These are phyloP conservation scores for Vaccinium myrtillus DNA, from an alignment of 148 eudicot genomes.

Conservation along the genomic window DNA sequence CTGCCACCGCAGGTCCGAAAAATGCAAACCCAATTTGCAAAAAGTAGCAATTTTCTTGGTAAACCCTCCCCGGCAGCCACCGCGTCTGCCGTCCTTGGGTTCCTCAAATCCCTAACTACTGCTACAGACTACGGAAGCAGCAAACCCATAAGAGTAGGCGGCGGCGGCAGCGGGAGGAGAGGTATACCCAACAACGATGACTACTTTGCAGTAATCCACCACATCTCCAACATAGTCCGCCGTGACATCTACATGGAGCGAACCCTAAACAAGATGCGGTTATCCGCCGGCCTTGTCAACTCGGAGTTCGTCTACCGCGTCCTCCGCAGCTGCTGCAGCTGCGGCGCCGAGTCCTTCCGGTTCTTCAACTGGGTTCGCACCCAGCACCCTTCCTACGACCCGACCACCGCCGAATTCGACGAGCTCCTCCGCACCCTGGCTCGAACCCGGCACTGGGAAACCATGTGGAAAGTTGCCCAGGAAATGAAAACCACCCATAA, in stretches of 20 bases:
- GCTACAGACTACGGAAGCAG: background rate
- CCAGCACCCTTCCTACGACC: conserved; percentile 62
- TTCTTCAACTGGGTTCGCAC: conserved; percentile 88
- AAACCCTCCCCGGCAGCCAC: background rate
- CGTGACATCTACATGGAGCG: conserved; percentile 83
- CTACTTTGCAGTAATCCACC: conserved; percentile 82
- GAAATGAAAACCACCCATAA: conserved; percentile 42
- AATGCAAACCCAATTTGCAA: background rate
- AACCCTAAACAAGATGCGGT: conserved; percentile 72
- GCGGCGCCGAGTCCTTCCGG: conserved; percentile 68
- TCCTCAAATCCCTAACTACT: background rate
- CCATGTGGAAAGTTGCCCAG: conserved; percentile 89
- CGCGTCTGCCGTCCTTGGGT: background rate
- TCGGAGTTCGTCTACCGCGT: conserved; percentile 82
- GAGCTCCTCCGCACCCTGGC: conserved; percentile 79
- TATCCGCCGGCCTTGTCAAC: conserved; percentile 37
- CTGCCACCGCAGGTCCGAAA: background rate
- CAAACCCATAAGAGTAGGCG: background rate
- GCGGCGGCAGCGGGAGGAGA: background rate
- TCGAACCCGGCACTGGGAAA: conserved; percentile 65
- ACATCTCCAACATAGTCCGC: conserved; percentile 89
- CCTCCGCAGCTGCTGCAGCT: conserved; percentile 60
- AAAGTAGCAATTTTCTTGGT: background rate
- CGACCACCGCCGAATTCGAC: conserved; percentile 71
- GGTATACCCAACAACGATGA: background rate